phyloP scores from a whole-genome alignment of 1,284 basidiomycete species.

The Lignosus rhinocerotis region DNA sequence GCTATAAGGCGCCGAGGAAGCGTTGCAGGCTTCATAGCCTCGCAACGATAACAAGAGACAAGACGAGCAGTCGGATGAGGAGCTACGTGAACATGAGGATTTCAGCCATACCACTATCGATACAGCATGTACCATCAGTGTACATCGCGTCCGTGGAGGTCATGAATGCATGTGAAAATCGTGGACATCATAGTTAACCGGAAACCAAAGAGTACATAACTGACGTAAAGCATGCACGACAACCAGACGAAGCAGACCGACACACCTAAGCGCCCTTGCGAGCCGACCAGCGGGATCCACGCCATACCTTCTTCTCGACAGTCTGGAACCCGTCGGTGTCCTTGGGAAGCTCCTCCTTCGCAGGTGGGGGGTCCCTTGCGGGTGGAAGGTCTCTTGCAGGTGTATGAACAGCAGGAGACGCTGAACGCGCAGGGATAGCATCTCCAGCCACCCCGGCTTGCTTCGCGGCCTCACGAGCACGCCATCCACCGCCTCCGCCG shows the following conservation, averaged over 20 bases:
- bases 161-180: conserved; percentile 13
- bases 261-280: conserved; percentile 13
- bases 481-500: conserved; percentile 50
- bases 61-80: conserved; percentile 16
- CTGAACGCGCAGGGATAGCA: conserved; percentile 35
- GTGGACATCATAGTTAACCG: background rate
- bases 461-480: conserved; percentile 54
- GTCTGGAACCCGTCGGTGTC: conserved; percentile 76
- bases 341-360: conserved; percentile 42
- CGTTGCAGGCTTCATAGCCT: too few relatives aligned
- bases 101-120: conserved; percentile 26
- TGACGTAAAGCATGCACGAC: conserved; percentile 21
- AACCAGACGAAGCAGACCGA: conserved; percentile 17
- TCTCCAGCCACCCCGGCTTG: conserved; percentile 23
- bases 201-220: conserved; percentile 4
- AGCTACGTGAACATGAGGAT: conserved; percentile 21
- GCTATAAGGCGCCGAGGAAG: too few relatives aligned
- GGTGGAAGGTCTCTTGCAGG: conserved; percentile 8
- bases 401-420: conserved; percentile 38
- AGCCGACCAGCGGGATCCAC: conserved; percentile 36
- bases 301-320: conserved; percentile 51
- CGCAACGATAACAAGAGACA: background rate
- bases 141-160: conserved; percentile 21
- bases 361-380: conserved; percentile 9
- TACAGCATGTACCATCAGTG: conserved; percentile 23